Base-by-base conservation (phyloP, 768 basidiomycete species). In the Russula compacta region DNA sequence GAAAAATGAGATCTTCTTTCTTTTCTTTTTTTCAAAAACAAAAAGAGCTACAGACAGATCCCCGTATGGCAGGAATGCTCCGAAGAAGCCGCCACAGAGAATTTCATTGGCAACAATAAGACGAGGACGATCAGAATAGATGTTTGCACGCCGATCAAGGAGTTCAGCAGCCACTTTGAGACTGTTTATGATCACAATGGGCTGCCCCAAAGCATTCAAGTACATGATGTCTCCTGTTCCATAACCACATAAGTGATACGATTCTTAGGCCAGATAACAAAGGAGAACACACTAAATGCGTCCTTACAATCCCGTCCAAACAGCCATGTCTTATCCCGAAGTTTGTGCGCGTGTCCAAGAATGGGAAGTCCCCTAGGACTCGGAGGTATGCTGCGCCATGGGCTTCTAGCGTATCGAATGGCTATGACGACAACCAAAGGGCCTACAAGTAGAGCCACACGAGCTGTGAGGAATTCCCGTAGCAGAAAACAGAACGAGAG, bases 121-220 rank as follows among this genome's bases (percentile, higher is more conserved):
- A 21, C 48, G 50, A 17, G 64, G 59, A n/a, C 73, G 49, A 42
- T 67, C 68, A 1, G 72, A 72, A 38, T 74, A 72, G 33, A 67
- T 71, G 7, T 50, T 46, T 0, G 67, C 56, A 29, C 69, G 61
- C 19, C 66, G 64, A 10, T 73, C 73, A 3, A 72, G 65, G 5
- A 74, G 19, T 12, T 59, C 50, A 12, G 12, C 44, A 6, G 42
- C 32, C 5, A 50, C 24, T n/a, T 38, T 59, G 17, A 44, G 42
- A 10, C 58, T 52, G 49, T 59, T 59, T 12, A 52, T n/a, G 7
- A 59, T 4, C 4, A 74, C 42, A 15, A 67, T 51, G 21, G 64
- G 62, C 4, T 29, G 53, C 17, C 65, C 66, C 1, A 64, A 42
- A 8, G 64, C 59, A 39, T 64, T 50, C 32, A 71, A 49, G 36